Conservation (phyloP, 1,284 basidiomycete genomes). For the Tetrapyrgos nigripes region DNA sequence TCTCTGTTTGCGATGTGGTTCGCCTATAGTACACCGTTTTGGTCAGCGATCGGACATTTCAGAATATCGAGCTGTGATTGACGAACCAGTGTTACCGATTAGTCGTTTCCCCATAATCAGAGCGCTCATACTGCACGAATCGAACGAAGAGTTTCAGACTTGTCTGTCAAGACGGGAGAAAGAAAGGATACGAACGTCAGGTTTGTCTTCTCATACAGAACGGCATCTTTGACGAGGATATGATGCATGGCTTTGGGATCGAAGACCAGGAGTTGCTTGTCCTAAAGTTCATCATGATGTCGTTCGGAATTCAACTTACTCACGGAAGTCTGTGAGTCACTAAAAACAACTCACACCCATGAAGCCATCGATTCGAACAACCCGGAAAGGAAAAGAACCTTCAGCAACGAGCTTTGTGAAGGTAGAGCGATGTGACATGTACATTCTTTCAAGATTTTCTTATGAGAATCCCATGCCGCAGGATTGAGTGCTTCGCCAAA, state of each 20-base stretch:
- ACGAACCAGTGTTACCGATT: neutral
- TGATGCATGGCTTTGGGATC: slow-evolving; percentile 41
- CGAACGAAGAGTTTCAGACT: neutral
- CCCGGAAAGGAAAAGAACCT: neutral
- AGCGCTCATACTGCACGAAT: neutral
- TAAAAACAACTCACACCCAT: slow-evolving; percentile 10
- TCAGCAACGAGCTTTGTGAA: too few relatives aligned
- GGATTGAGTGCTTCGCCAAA: neutral
- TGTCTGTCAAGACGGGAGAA: neutral
- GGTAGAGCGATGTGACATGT: too few relatives aligned
- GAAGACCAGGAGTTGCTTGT: slow-evolving; percentile 32
- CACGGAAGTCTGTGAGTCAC: neutral
- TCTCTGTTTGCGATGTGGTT: slow-evolving; percentile 13
- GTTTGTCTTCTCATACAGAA: neutral
- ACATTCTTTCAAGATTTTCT: slow-evolving; percentile 2
- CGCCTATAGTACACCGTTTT: too few relatives aligned
- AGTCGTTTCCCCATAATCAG: slow-evolving; percentile 6
- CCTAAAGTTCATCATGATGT: slow-evolving; percentile 18
- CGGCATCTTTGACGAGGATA: slow-evolving; percentile 34
- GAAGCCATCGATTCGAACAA: neutral
- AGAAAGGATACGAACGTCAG: neutral
- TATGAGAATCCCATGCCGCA: slow-evolving; percentile 5
- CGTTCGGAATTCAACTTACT: neutral
- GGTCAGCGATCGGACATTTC: too few relatives aligned
- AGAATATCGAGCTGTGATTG: too few relatives aligned